These are phyloP conservation scores for Xylaria multiplex DNA, from an alignment of 2,329 filamentous ascomycete genomes.

Conservation along the genomic window DNA sequence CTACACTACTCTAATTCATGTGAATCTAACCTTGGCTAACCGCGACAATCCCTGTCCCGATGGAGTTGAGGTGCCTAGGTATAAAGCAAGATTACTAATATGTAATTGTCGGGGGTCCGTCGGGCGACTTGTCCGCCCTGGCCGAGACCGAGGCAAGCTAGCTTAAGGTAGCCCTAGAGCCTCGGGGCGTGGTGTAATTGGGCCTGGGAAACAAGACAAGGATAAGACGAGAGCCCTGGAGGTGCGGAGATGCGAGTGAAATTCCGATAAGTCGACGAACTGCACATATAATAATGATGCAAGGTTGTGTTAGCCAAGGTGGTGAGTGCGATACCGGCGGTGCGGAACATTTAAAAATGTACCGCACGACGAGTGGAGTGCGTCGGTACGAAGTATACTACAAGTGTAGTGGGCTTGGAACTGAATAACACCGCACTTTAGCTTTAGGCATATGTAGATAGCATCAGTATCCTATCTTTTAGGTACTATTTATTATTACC, in stretches of 20 bases:
- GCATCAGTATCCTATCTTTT: too few relatives aligned
- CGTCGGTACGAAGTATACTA: too few relatives aligned
- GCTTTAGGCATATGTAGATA: too few relatives aligned
- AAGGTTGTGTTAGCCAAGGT: too few relatives aligned
- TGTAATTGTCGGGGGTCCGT: conserved; percentile 7
- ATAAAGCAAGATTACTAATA: neutral
- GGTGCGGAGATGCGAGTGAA: neutral
- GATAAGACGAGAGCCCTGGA: neutral
- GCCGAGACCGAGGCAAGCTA: conserved; percentile 14
- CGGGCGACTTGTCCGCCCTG: conserved; percentile 6
- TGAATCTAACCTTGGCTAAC: conserved; percentile 4
- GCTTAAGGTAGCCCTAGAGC: too few relatives aligned
- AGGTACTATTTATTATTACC: too few relatives aligned
- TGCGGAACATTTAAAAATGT: conserved; percentile 1
- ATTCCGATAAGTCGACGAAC: too few relatives aligned
- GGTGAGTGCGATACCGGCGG: conserved; percentile 30
- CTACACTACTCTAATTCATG: neutral
- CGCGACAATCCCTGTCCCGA: conserved; percentile 3
- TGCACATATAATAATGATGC: too few relatives aligned
- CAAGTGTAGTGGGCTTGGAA: too few relatives aligned
- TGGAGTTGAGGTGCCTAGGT: neutral
- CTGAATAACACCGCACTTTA: too few relatives aligned
- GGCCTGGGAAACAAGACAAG: neutral
- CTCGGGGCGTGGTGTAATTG: too few relatives aligned
- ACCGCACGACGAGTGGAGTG: conserved; percentile 9